Evolutionary conservation across 2,329 filamentous ascomycete genomes (phyloP).

Genomic region (Leptographium lundbergii): DNA sequence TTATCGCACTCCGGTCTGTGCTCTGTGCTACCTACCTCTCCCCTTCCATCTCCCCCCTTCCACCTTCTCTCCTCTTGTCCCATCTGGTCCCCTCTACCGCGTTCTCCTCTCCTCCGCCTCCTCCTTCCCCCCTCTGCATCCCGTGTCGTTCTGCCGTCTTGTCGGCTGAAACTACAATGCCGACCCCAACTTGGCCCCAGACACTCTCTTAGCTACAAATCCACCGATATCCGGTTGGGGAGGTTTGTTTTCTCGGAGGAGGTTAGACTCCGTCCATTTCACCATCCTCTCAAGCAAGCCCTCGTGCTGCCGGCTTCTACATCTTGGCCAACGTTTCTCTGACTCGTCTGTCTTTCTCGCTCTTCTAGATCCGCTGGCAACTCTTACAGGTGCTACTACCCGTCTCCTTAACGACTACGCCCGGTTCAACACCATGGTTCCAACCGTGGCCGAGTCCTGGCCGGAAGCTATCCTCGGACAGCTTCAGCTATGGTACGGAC

Average conservation of each 20-base stretch:
- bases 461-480: conserved; percentile 31
- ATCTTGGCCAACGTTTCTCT: not conserved
- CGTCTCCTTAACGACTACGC: not conserved
- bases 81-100: not conserved
- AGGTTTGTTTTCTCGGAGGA: conserved; percentile 5
- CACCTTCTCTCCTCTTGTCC: not conserved
- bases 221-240: conserved; percentile 4
- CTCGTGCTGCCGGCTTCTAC: not conserved
- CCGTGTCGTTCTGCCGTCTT: not conserved
- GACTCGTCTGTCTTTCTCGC: not conserved
- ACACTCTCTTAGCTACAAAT: conserved; percentile 6
- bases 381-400: conserved; percentile 1
- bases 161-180: conserved; percentile 8
- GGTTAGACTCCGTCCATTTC: conserved; percentile 4
- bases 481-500: conserved; percentile 39
- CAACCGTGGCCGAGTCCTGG: conserved; percentile 13
- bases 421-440: conserved; percentile 10
- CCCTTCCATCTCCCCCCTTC: not conserved
- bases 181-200: conserved; percentile 5
- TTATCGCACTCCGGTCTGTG: not conserved
- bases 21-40: not conserved
- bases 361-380: not conserved
- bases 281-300: not conserved
- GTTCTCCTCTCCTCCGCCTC: not conserved
- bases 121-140: not conserved